Evolutionary conservation across 257 asterid species (phyloP).

Genomic region (Jaltomata sinuosa): DNA sequence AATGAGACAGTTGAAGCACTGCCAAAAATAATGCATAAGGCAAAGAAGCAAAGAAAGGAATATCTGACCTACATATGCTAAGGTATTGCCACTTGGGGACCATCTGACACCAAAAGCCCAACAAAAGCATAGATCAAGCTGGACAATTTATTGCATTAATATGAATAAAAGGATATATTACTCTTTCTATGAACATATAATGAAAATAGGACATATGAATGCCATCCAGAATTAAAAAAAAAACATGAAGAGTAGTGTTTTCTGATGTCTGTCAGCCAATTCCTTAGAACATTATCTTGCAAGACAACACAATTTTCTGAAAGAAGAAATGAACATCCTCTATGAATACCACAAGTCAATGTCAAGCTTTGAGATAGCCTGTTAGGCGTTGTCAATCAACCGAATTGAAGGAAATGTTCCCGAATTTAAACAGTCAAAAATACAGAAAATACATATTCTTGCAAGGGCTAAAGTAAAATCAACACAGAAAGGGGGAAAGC

Average conservation of each 20-base stretch:
- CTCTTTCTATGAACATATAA: neutral
- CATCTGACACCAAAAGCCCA: slow-evolving; percentile 97
- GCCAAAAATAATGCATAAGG: neutral
- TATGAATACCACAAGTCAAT: neutral
- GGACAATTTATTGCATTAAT: slow-evolving; percentile 83
- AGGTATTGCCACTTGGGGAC: slow-evolving; percentile 92
- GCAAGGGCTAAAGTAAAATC: neutral
- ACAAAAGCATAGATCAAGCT: slow-evolving; percentile 86
- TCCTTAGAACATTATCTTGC: neutral
- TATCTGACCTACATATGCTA: slow-evolving; percentile 83
- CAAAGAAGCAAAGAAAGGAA: slow-evolving; percentile 21
- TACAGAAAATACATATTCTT: neutral
- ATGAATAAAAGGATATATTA: neutral
- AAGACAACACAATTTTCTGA: neutral
- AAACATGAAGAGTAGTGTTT: neutral
- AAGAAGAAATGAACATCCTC: neutral
- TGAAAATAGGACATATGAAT: neutral
- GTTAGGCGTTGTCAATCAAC: neutral
- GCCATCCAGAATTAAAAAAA: neutral
- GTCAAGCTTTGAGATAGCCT: neutral
- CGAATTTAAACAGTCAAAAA: neutral
- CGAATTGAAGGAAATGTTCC: neutral
- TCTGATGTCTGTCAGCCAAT: neutral
- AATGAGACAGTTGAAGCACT: neutral
- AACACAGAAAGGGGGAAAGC: neutral